Evolutionary conservation across 164 flowering plant genomes (phyloP).

Genomic region (Paratinospora sagittata): DNA sequence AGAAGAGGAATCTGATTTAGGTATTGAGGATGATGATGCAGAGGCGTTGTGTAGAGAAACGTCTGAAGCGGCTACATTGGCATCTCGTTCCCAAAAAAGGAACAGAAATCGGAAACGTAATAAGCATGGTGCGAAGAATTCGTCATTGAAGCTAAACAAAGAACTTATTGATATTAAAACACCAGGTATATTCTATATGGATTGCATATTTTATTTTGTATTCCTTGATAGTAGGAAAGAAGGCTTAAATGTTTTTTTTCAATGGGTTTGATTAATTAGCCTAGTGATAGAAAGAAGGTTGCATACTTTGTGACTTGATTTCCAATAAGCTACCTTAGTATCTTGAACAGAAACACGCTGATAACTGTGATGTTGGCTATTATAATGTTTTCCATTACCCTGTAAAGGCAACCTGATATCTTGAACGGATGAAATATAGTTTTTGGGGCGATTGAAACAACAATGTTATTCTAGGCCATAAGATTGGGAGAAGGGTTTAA

Average conservation of each 20-base stretch:
- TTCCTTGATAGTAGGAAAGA: no score
- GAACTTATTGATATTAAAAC: conserved; percentile 17
- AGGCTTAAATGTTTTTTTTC: no score
- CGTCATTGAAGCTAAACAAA: conserved; percentile 14
- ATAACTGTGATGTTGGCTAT: neutral
- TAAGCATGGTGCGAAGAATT: conserved; percentile 17
- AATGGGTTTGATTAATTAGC: no score
- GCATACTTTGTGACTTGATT: neutral
- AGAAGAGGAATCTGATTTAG: conserved; percentile 29
- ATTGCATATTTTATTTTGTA: neutral
- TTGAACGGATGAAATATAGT: neutral
- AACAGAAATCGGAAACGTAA: conserved; percentile 10
- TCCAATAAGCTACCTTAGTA: neutral
- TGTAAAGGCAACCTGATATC: neutral
- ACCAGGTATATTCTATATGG: conserved; percentile 35
- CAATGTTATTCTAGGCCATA: neutral
- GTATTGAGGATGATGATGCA: conserved; percentile 47
- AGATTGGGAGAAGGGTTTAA: neutral
- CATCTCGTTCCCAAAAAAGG: conserved; percentile 42
- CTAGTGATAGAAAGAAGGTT: no score
- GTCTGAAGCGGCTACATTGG: conserved; percentile 40
- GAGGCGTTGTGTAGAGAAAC: conserved; percentile 58
- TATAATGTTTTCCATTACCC: neutral
- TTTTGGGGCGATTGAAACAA: neutral
- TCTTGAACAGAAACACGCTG: neutral